Conservation (phyloP, 495 filamentous ascomycete species). For the Penicillium taxi region DNA sequence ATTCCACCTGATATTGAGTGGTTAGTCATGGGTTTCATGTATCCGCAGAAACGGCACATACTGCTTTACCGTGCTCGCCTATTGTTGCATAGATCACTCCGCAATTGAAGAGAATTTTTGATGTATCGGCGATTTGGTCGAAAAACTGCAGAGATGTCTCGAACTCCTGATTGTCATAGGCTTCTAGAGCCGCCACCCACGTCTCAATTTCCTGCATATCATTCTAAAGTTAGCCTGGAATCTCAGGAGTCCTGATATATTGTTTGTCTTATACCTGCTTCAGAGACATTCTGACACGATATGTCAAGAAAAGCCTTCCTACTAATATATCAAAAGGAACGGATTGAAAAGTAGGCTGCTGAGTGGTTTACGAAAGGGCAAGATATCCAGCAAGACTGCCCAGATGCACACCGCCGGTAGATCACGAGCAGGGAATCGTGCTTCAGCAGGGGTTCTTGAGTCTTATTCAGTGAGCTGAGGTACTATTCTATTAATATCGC, state of each 20-base stretch:
- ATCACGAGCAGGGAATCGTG: slow-evolving; percentile 1
- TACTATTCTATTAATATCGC: slow-evolving; percentile 12
- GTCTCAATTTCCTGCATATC: slow-evolving; percentile 87
- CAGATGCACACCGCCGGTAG: slow-evolving; percentile 9
- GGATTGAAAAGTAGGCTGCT: not conserved
- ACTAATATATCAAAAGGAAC: not conserved
- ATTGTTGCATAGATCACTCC: slow-evolving; percentile 96
- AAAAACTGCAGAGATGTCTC: slow-evolving; percentile 78
- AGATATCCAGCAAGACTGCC: slow-evolving; percentile 1
- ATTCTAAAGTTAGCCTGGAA: slow-evolving; percentile 17
- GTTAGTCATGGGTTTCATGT: not conserved
- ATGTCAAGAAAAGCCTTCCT: no score
- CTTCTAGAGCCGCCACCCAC: slow-evolving; percentile 85
- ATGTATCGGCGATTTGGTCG: slow-evolving; percentile 83
- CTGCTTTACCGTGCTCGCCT: slow-evolving; percentile 92
- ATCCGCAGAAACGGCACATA: slow-evolving; percentile 40
- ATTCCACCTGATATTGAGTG: slow-evolving; percentile 62
- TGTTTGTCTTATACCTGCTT: slow-evolving; percentile 29
- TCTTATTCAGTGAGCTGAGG: slow-evolving; percentile 1
- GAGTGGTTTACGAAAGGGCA: not conserved
- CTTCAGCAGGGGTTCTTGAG: slow-evolving; percentile 2
- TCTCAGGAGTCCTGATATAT: not conserved
- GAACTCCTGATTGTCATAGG: slow-evolving; percentile 96
- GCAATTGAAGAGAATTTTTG: slow-evolving; percentile 98
- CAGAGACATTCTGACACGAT: slow-evolving; percentile 39